Conservation (phyloP, 2,329 filamentous ascomycete species). For the Pleomassaria siparia region DNA sequence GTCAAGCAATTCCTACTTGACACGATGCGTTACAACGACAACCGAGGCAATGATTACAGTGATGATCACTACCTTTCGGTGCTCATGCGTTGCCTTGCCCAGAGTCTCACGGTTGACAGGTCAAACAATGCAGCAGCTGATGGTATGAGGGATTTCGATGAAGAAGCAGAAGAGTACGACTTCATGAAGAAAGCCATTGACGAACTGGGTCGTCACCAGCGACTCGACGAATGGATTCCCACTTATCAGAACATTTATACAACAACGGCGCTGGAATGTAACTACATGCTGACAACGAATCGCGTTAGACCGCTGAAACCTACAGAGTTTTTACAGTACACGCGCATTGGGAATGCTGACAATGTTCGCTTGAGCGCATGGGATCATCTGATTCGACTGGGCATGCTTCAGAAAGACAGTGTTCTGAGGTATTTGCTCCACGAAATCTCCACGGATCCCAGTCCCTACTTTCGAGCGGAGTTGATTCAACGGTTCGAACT, state of each 20-base stretch:
- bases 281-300: constrained; percentile 56
- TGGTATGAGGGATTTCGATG: constrained; percentile 46
- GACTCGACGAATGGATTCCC: constrained; percentile 67
- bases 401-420: constrained; percentile 53
- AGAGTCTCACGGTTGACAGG: constrained; percentile 49
- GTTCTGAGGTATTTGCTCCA: constrained; percentile 60
- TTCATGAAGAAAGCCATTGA: constrained; percentile 60
- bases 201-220: constrained; percentile 63
- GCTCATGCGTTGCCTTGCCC: constrained; percentile 67
- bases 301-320: constrained; percentile 55
- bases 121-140: constrained; percentile 20
- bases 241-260: constrained; percentile 67
- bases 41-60: constrained; percentile 83
- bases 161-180: constrained; percentile 54
- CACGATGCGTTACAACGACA: constrained; percentile 91
- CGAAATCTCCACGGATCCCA: constrained; percentile 58
- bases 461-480: constrained; percentile 58
- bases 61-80: constrained; percentile 87
- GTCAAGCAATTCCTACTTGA: constrained; percentile 86
- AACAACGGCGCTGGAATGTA: constrained; percentile 61
- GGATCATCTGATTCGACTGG: constrained; percentile 58
- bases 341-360: constrained; percentile 60
- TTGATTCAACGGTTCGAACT: constrained; percentile 56
- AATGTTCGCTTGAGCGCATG: constrained; percentile 63
- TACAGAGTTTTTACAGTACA: constrained; percentile 63